These are phyloP conservation scores for Lachnellula arida DNA, from an alignment of 2,329 filamentous ascomycete genomes.

Conservation along the genomic window DNA sequence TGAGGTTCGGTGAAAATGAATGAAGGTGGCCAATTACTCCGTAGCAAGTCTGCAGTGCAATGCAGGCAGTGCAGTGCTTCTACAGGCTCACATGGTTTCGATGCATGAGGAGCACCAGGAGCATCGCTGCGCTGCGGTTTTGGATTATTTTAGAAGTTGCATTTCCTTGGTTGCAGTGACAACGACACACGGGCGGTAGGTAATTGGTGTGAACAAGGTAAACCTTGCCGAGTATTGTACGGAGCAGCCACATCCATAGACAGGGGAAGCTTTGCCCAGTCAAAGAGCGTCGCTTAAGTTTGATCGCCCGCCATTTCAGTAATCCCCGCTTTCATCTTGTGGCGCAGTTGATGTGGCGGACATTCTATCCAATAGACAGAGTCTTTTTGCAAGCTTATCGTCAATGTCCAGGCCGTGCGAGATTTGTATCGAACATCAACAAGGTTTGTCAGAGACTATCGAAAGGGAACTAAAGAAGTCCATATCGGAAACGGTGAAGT, in stretches of 20 bases:
- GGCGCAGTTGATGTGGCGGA: background rate
- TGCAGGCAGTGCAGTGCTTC: background rate
- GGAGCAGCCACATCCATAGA: constrained; percentile 2
- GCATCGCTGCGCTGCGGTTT: constrained; percentile 4
- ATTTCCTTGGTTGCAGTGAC: constrained; percentile 2
- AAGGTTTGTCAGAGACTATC: background rate
- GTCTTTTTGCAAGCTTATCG: no score
- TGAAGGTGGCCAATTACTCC: background rate
- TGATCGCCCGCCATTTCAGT: constrained; percentile 8
- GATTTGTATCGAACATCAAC: background rate
- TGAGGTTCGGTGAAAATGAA: background rate
- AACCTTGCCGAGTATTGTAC: no score
- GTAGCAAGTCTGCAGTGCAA: background rate
- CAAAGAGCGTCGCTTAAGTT: constrained; percentile 2
- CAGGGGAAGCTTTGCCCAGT: constrained; percentile 16
- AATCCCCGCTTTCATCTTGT: background rate
- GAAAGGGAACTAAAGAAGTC: background rate
- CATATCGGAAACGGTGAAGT: background rate
- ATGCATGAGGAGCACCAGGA: background rate
- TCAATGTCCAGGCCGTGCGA: no score
- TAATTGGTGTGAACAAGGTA: constrained; percentile 7
- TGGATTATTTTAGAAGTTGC: constrained; percentile 1
- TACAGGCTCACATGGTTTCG: background rate
- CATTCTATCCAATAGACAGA: background rate
- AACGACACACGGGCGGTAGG: constrained; percentile 6